Evolutionary conservation across 331 rosid genomes (phyloP).

Genomic region (Telfairia occidentalis): DNA sequence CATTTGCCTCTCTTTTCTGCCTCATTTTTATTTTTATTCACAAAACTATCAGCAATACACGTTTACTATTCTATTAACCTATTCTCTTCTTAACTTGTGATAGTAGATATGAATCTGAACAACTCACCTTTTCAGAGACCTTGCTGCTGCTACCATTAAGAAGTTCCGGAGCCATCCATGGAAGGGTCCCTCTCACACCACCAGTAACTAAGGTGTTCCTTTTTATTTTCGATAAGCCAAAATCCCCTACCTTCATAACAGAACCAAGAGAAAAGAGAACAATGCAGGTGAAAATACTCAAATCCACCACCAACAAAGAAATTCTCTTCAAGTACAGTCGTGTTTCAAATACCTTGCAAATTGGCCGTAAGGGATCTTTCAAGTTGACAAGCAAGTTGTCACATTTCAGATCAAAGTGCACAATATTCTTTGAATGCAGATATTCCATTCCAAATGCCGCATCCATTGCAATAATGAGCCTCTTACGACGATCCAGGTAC

Average conservation of each 20-base stretch:
- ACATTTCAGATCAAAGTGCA: slow-evolving; percentile 86
- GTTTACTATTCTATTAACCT: neutral
- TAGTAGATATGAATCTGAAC: neutral
- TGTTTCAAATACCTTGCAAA: slow-evolving; percentile 58
- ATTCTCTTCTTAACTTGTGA: neutral
- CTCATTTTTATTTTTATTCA: neutral
- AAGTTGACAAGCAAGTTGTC: slow-evolving; percentile 85
- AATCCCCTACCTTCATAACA: slow-evolving; percentile 38
- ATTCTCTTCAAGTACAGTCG: neutral
- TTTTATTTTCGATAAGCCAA: slow-evolving; percentile 46
- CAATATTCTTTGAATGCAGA: slow-evolving; percentile 82
- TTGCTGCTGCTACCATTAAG: slow-evolving; percentile 44
- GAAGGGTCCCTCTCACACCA: slow-evolving; percentile 50
- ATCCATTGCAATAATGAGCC: slow-evolving; percentile 70
- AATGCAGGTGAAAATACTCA: neutral
- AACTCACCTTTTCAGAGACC: slow-evolving; percentile 44
- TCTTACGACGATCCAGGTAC: slow-evolving; percentile 35
- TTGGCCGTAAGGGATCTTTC: slow-evolving; percentile 75
- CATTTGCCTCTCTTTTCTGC: neutral
- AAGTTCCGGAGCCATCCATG: slow-evolving; percentile 54
- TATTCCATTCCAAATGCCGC: slow-evolving; percentile 97
- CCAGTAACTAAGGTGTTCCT: slow-evolving; percentile 41
- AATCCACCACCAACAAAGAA: neutral
- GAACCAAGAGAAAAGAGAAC: neutral
- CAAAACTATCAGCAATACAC: neutral